These are phyloP conservation scores for Encephalitozoon hellem DNA, from an alignment of 371 early-diverging fungal genomes.

Conservation along the genomic window DNA sequence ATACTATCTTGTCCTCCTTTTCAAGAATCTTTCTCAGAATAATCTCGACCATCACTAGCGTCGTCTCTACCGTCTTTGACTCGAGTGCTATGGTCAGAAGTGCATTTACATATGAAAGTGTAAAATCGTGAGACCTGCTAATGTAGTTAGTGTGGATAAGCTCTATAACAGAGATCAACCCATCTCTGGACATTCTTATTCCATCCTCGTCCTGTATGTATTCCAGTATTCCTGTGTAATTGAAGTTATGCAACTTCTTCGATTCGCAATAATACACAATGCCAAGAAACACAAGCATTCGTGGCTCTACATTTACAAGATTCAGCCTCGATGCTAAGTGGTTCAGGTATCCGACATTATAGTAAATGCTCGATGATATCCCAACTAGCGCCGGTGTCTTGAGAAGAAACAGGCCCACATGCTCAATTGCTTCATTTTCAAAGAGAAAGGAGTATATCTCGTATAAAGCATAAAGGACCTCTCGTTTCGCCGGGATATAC, in stretches of 20 bases:
- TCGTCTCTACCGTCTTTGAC: neutral
- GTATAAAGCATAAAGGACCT: neutral
- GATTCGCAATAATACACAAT: conserved; percentile 48
- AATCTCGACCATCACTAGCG: conserved; percentile 1
- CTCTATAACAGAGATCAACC: conserved; percentile 26
- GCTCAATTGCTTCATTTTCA: neutral
- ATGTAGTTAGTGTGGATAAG: conserved; percentile 22
- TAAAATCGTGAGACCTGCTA: neutral
- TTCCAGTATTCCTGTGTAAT: conserved; percentile 50
- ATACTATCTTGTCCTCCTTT: neutral
- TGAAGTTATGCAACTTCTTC: conserved; percentile 51
- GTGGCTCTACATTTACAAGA: neutral
- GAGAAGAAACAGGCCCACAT: conserved; percentile 2
- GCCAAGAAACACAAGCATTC: conserved; percentile 8
- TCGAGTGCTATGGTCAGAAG: neutral
- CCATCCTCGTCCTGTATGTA: conserved; percentile 54
- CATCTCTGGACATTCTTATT: conserved; percentile 42
- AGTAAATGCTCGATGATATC: conserved; percentile 9
- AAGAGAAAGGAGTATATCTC: conserved; percentile 15
- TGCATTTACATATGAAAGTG: neutral
- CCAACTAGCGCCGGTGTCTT: conserved; percentile 28
- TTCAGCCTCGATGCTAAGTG: neutral
- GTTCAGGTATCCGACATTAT: neutral
- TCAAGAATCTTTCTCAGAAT: conserved; percentile 1
- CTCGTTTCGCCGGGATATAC: neutral